phyloP scores from a whole-genome alignment of 805 yeast genomes.

The Ogataea angusta region DNA sequence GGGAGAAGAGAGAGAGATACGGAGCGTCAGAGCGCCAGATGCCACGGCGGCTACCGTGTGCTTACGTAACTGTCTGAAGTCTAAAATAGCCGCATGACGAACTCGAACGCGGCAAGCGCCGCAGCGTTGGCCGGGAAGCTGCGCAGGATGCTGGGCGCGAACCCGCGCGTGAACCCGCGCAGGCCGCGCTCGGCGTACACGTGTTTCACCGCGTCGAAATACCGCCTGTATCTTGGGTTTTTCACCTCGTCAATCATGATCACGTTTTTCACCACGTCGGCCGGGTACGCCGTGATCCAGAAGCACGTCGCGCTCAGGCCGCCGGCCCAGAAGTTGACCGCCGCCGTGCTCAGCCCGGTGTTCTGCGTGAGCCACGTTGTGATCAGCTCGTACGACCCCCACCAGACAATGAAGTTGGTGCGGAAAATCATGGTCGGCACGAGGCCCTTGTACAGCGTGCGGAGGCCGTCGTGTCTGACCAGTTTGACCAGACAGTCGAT shows the following conservation, averaged over 20 bases:
- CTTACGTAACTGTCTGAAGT: not conserved
- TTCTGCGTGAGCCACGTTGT: conserved; percentile 64
- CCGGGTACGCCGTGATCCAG: conserved; percentile 88
- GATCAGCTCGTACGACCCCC: conserved; percentile 88
- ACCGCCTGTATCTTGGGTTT: conserved; percentile 66
- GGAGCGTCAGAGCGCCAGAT: not conserved
- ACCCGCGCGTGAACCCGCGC: conserved; percentile 76
- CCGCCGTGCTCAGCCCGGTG: conserved; percentile 62
- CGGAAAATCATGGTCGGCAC: conserved; percentile 85
- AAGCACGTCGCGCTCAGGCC: conserved; percentile 83
- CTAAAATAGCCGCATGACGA: conserved; percentile 55
- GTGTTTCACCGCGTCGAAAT: conserved; percentile 67
- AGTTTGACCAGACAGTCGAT: conserved; percentile 65
- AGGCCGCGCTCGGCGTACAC: conserved; percentile 54
- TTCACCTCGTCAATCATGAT: conserved; percentile 76
- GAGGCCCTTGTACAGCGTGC: conserved; percentile 78
- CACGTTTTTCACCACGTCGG: conserved; percentile 84
- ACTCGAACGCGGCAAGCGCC: conserved; percentile 85
- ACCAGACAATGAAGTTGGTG: conserved; percentile 84
- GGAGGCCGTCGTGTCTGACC: conserved; percentile 57
- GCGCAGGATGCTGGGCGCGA: conserved; percentile 71
- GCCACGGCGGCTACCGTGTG: not conserved
- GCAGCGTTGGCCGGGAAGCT: conserved; percentile 95
- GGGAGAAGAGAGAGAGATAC: conserved; percentile 2
- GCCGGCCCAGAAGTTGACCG: conserved; percentile 88